Base-by-base conservation (phyloP, 75 land plant species). In the Selaginella tamariscina region DNA sequence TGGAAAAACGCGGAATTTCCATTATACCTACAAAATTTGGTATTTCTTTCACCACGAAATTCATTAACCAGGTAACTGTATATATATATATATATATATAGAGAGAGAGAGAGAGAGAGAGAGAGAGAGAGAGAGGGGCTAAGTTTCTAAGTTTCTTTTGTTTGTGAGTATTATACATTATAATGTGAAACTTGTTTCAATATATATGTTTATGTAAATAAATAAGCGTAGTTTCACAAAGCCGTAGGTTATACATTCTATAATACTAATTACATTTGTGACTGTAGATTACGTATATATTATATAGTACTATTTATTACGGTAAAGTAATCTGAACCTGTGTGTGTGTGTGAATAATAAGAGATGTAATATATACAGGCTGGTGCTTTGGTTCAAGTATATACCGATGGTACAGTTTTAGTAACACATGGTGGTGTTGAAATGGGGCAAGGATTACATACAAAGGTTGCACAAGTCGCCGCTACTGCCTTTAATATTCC, bases 341-440 rank as follows among this genome's bases (percentile, higher is more conserved):
- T n/a, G n/a, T n/a, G n/a, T n/a, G n/a, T n/a, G n/a, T n/a, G n/a
- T n/a, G n/a, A n/a, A n/a, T n/a, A 26, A 21, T 59, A 8, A 59
- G 9, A n/a, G 70, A 69, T 24, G 29, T 66, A 29, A 5, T 65
- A 8, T 21, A 5, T 75, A 20, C 63, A 92, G 96, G 98, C 96
- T 29, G 98, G 98, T 66, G 98, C 98, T 56, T 82, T 94, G 31
- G 98, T 94, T 67, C 88, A 89, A 74, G 96, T 89, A 8, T 94
- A 94, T 65, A 86, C 87, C 21, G 98, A 94, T 78, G 98, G 98
- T 24, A 94, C 98, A 67, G 91, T 94, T 55, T 63, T 94, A 68
- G 96, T 94, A 27, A 87, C 96, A 66, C 98, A 94, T 79, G 98
- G 98, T 30, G 98, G 98, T 27, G 98, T 89, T 70, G 98, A 94